Conservation (phyloP, 208 protist genomes). For the Naegleria fowleri region DNA sequence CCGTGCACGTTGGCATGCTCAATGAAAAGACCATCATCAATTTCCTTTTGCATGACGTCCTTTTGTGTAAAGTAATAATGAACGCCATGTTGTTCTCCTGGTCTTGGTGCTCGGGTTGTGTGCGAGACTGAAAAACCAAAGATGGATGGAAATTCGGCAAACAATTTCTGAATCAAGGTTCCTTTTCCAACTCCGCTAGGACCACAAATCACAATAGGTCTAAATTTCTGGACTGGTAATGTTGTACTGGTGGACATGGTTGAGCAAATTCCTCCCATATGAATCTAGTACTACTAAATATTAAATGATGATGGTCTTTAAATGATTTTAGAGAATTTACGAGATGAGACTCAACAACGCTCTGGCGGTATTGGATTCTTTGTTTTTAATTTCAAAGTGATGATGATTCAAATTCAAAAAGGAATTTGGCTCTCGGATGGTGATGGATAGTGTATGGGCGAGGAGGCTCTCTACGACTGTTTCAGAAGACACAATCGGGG, state of each 20-base stretch:
- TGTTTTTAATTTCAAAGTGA: too few relatives aligned
- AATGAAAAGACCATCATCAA: constrained; percentile 57
- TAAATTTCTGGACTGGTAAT: neutral
- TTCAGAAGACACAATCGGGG: too few relatives aligned
- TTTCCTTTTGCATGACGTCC: constrained; percentile 52
- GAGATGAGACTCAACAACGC: too few relatives aligned
- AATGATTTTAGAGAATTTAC: too few relatives aligned
- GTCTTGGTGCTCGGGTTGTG: constrained; percentile 67
- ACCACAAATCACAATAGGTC: constrained; percentile 65
- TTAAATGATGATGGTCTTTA: too few relatives aligned
- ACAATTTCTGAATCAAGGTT: constrained; percentile 64
- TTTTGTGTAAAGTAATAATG: constrained; percentile 70
- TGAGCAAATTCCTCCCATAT: neutral
- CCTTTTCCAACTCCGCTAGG: constrained; percentile 75
- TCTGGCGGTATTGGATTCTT: too few relatives aligned
- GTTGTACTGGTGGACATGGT: neutral
- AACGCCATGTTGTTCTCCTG: constrained; percentile 65
- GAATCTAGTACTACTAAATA: too few relatives aligned
- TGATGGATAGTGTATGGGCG: too few relatives aligned
- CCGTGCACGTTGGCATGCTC: constrained; percentile 64
- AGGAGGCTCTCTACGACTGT: too few relatives aligned
- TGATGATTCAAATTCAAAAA: too few relatives aligned
- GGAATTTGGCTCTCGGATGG: too few relatives aligned
- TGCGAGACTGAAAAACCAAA: constrained; percentile 77
- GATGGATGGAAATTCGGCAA: constrained; percentile 47